phyloP scores from a whole-genome alignment of 768 basidiomycete species.

The Psilocybe cubensis region DNA sequence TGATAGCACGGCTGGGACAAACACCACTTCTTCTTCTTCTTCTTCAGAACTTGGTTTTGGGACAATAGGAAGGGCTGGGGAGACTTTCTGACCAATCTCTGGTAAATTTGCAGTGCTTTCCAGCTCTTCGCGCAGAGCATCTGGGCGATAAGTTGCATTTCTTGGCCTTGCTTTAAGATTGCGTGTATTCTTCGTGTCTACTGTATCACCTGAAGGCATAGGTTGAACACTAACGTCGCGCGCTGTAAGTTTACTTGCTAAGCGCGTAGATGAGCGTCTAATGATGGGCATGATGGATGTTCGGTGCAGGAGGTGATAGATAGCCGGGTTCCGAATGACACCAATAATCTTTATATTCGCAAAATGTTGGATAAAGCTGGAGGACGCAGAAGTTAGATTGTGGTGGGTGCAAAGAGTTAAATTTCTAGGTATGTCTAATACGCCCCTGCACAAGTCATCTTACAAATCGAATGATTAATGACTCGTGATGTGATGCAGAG shows the following conservation, averaged over 20 bases:
- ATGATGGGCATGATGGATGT: conserved; percentile 33
- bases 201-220: not conserved
- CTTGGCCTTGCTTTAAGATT: conserved; percentile 18
- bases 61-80: not conserved
- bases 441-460: not conserved
- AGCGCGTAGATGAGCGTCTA: conserved; percentile 34
- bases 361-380: not conserved
- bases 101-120: not conserved
- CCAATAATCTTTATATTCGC: not conserved
- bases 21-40: conserved; percentile 26
- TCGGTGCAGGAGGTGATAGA: not conserved
- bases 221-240: conserved; percentile 15
- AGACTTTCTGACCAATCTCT: not conserved
- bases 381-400: not conserved
- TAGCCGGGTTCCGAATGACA: not conserved
- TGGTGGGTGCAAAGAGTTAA: not conserved
- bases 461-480: not conserved
- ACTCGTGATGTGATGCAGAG: not conserved
- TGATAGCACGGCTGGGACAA: conserved; percentile 71
- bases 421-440: not conserved
- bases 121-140: not conserved
- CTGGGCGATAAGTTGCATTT: not conserved
- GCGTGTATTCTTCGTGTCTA: conserved; percentile 1
- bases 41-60: conserved; percentile 15
- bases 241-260: conserved; percentile 9